Conservation (phyloP, 2,329 filamentous ascomycete genomes). For the Penicillium sp. region DNA sequence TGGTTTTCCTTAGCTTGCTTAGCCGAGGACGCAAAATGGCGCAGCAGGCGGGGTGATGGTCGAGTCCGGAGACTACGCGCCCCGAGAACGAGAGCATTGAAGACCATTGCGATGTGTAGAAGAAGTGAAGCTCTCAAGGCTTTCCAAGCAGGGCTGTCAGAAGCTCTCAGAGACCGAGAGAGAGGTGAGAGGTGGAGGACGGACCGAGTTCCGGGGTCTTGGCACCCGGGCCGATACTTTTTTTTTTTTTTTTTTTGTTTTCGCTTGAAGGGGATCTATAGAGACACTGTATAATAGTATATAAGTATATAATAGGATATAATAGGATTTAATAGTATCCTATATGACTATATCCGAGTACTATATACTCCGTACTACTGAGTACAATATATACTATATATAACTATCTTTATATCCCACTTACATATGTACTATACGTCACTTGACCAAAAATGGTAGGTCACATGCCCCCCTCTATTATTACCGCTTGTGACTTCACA, state of each 20-base stretch:
- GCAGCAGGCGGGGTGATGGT: constrained; percentile 10
- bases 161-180: not conserved
- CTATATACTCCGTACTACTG: too few species aligned
- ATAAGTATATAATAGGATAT: not conserved
- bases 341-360: not conserved
- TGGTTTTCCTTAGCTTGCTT: constrained; percentile 32
- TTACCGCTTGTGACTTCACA: not conserved
- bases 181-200: constrained; percentile 6
- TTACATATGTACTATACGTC: not conserved
- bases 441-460: not conserved
- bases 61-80: constrained; percentile 19
- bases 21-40: constrained; percentile 25
- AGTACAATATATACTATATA: too few species aligned
- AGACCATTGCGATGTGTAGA: constrained; percentile 20
- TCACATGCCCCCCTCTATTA: not conserved
- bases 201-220: constrained; percentile 9
- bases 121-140: not conserved
- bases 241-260: not conserved
- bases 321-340: not conserved
- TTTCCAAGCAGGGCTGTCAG: not conserved
- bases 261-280: too few species aligned
- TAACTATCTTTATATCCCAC: too few species aligned
- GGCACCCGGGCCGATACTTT: not conserved
- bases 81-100: constrained; percentile 19
- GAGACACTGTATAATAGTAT: not conserved